Conservation (phyloP, 1,284 basidiomycete species). For the Mycena citricolor region DNA sequence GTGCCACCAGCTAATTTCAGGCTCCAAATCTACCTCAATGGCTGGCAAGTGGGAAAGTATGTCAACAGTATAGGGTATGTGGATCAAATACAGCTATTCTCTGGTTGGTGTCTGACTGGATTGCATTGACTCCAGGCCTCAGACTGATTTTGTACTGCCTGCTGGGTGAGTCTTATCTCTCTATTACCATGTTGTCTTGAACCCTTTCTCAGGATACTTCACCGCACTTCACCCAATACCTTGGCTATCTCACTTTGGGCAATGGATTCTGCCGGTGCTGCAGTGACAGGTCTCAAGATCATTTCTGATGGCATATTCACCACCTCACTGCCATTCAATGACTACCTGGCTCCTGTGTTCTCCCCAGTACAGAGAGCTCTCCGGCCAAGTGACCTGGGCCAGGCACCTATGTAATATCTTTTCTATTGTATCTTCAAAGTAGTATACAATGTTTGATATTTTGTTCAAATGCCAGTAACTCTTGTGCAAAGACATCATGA, state of each 20-base stretch:
- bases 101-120: background rate
- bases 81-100: background rate
- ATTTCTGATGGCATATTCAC: slow-evolving; percentile 43
- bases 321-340: slow-evolving; percentile 36
- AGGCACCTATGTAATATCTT: too few species aligned
- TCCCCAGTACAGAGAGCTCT: too few species aligned
- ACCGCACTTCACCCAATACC: slow-evolving; percentile 41
- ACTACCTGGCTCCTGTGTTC: slow-evolving; percentile 39
- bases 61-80: slow-evolving; percentile 48
- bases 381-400: too few species aligned
- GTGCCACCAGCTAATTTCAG: slow-evolving; percentile 44
- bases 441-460: too few species aligned
- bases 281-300: slow-evolving; percentile 39
- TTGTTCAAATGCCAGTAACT: too few species aligned
- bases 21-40: slow-evolving; percentile 52
- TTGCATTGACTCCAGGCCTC: slow-evolving; percentile 36
- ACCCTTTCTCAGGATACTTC: slow-evolving; percentile 36
- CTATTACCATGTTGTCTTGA: background rate
- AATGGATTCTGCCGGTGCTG: slow-evolving; percentile 41
- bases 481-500: too few species aligned
- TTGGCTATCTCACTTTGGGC: slow-evolving; percentile 49
- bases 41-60: slow-evolving; percentile 54
- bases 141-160: slow-evolving; percentile 48
- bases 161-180: slow-evolving; percentile 36
- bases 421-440: too few species aligned